A percentile compares a stretch with the other conserved stretches of the same genome.
These are phyloP conservation scores for Erodium trifolium DNA, from an alignment of 441 rosid species.

Conservation along the genomic window DNA sequence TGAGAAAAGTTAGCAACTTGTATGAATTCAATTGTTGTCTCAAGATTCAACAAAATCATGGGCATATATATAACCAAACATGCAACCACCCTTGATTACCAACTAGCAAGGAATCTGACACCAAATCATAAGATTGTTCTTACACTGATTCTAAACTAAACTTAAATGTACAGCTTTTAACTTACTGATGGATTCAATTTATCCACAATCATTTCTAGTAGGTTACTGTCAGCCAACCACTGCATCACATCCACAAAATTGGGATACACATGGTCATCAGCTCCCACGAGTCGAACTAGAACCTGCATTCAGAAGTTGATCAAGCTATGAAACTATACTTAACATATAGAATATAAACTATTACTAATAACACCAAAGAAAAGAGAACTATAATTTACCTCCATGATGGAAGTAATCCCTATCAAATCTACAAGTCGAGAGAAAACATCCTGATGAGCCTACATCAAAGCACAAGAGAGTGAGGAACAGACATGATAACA, in stretches of 20 bases:
- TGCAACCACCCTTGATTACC: background rate
- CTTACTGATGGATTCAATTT: constrained; percentile 83
- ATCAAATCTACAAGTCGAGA: constrained; percentile 76
- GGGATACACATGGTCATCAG: constrained; percentile 90
- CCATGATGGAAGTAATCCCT: constrained; percentile 96
- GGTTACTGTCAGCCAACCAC: constrained; percentile 83
- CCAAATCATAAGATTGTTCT: background rate
- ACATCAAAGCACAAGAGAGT: constrained; percentile 19
- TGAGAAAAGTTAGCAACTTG: background rate
- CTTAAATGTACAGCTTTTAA: constrained; percentile 10
- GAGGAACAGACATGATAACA: background rate
- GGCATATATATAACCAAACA: background rate
- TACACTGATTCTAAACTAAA: background rate
- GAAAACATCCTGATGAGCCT: constrained; percentile 81
- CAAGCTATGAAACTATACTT: constrained; percentile 18
- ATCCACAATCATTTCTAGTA: constrained; percentile 91
- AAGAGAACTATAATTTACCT: constrained; percentile 40
- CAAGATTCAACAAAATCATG: background rate
- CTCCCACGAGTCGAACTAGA: constrained; percentile 86
- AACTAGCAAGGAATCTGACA: background rate
- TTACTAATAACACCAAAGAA: constrained; percentile 12
- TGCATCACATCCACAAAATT: constrained; percentile 93
- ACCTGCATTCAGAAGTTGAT: constrained; percentile 38
- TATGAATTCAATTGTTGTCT: background rate
- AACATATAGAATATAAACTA: constrained; percentile 7